Base-by-base conservation (phyloP, 2,329 filamentous ascomycete genomes). In the Penicillium hordei region DNA sequence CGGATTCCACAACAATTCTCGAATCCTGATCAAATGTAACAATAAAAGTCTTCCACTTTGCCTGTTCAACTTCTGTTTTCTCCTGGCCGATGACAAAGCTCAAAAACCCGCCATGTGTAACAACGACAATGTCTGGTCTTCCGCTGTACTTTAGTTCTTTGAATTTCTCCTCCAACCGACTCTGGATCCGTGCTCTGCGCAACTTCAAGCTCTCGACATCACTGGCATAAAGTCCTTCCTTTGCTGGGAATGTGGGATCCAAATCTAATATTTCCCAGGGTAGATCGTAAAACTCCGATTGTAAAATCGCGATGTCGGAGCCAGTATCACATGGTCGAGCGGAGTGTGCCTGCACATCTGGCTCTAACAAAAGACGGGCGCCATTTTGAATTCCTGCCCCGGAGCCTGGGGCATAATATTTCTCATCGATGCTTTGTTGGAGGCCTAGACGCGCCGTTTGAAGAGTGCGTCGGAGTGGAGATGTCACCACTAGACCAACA, bases 291-390 rank as follows among this genome's bases (percentile, higher is more conserved):
- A 63, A 60, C 23, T 59, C 57, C 6, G 56, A 33, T 5, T 40
- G 50, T 31, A 63, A 15, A n/a, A 58, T 19, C 1, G 48, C 31
- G 5, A 49, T 44, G 2, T 57, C 57, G 8, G 57, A 63, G 13
- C 60, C 59, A 27, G 57, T 58, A n/a, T 62, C 59, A 36, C 57
- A 63, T 5, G 55, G 61, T 6, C 60, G 54, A 34, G 57, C 45
- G 4, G 60, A 62, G 34, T 63, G 55, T n/a, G 55, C 57, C 21
- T 62, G 61, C 2, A 58, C 29, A 42, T 63, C 57, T 29, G 61
- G 48, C 10, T 55, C 52, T 5, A 62, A 15, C 9, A 54, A 25
- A 15, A 62, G 45, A 2, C 4, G 10, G 19, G 60, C 57, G 2
- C 52, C 57, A n/a, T 50, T 44, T 25, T 21, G 8, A 19, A 57